These are phyloP conservation scores for Paramyrothecium sp. DNA, from an alignment of 2,329 filamentous ascomycete species.

Conservation along the genomic window DNA sequence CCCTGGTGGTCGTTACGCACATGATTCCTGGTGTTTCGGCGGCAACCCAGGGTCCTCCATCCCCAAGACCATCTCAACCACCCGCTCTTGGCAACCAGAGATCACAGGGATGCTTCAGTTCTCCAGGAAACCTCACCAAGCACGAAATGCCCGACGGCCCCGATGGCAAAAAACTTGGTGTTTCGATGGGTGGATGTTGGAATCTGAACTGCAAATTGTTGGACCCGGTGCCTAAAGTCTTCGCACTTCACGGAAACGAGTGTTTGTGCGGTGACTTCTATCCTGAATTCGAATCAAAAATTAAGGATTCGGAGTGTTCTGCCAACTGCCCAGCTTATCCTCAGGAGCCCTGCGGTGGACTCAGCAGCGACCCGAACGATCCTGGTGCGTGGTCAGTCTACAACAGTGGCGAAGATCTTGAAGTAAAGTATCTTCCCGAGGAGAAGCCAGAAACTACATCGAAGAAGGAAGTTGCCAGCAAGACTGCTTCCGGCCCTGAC, in stretches of 20 bases:
- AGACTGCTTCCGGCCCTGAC: constrained; percentile 10
- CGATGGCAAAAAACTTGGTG: no score
- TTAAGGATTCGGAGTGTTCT: no score
- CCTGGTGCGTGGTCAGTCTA: constrained; percentile 39
- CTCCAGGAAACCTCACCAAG: constrained; percentile 35
- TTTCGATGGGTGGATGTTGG: no score
- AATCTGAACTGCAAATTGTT: constrained; percentile 39
- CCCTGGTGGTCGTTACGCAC: constrained; percentile 25
- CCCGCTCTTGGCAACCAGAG: not conserved
- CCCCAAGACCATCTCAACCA: constrained; percentile 13
- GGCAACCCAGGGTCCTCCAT: constrained; percentile 9
- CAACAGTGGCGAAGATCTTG: constrained; percentile 47
- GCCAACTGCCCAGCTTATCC: constrained; percentile 32
- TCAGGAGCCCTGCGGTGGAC: constrained; percentile 59
- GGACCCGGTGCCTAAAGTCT: constrained; percentile 37
- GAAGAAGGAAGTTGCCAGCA: constrained; percentile 22
- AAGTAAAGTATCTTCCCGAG: constrained; percentile 20
- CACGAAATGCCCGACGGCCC: constrained; percentile 11
- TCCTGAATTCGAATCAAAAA: constrained; percentile 38
- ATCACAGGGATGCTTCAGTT: constrained; percentile 51
- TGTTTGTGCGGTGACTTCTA: constrained; percentile 75
- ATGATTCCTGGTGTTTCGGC: constrained; percentile 17
- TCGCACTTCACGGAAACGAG: constrained; percentile 58
- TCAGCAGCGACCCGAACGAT: constrained; percentile 49
- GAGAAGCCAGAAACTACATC: constrained; percentile 13